A percentile compares a stretch with the other conserved stretches of the same genome.
phyloP scores from a whole-genome alignment of 2,329 filamentous ascomycete genomes.

The Pseudogymnoascus pannorum region DNA sequence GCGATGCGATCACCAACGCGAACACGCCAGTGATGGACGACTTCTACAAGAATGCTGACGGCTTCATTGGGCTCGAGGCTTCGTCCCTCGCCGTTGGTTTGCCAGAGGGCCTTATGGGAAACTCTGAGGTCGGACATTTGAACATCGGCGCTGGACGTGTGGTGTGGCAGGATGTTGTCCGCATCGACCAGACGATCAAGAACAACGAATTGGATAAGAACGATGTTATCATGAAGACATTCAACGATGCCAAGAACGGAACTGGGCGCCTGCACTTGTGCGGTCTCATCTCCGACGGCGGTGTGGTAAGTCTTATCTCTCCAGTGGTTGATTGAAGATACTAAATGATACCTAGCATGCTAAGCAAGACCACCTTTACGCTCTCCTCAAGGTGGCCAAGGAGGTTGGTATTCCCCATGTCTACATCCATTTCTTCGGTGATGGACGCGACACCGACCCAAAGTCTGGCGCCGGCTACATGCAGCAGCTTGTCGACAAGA shows the following conservation, averaged over 20 bases:
- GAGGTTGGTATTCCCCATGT: constrained; percentile 80
- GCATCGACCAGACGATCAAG: constrained; percentile 84
- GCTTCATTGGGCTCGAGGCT: constrained; percentile 88
- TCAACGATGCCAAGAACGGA: constrained; percentile 73
- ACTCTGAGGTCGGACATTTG: constrained; percentile 96
- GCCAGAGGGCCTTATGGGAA: constrained; percentile 96
- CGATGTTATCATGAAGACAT: constrained; percentile 44
- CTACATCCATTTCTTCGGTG: constrained; percentile 98
- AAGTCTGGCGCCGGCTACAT: constrained; percentile 87
- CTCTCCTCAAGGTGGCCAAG: constrained; percentile 84
- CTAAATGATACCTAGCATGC: constrained; percentile 54
- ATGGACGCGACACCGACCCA: constrained; percentile 95
- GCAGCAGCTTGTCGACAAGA: constrained; percentile 72
- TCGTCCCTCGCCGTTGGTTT: constrained; percentile 93
- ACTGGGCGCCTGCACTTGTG: constrained; percentile 90
- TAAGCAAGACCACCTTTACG: constrained; percentile 89
- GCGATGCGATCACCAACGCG: constrained; percentile 91
- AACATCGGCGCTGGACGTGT: constrained; percentile 97
- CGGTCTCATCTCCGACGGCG: constrained; percentile 89
- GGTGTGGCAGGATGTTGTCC: constrained; percentile 96
- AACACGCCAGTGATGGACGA: constrained; percentile 93
- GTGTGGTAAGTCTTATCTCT: constrained; percentile 54
- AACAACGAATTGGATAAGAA: constrained; percentile 34
- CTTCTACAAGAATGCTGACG: constrained; percentile 73
- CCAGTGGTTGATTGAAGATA: not conserved